Percentiles rank a stretch among this genome's conserved stretches.
Evolutionary conservation across 805 yeast species (phyloP).

Genomic region (Zygosaccharomyces gambellarensis): DNA sequence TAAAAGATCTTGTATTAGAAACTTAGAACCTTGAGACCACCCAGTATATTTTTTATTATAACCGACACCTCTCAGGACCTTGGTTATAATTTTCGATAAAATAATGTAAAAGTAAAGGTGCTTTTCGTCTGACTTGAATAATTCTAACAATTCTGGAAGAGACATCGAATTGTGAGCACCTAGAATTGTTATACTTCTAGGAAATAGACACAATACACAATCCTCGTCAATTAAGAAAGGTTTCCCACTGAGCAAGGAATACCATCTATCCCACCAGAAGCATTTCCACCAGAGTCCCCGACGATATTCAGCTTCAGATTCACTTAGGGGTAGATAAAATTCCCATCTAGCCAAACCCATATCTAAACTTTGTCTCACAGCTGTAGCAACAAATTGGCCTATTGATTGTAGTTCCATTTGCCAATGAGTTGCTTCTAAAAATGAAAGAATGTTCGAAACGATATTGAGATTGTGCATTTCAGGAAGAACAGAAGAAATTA

Average conservation of each 20-base stretch:
- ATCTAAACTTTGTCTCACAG: slow-evolving; percentile 6
- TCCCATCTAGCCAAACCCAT: slow-evolving; percentile 19
- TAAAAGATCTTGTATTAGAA: neutral
- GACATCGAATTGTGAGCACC: slow-evolving; percentile 17
- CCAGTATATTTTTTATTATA: neutral
- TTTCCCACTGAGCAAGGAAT: slow-evolving; percentile 12
- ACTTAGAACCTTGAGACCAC: neutral
- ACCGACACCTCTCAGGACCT: neutral
- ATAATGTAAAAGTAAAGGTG: neutral
- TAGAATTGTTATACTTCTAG: slow-evolving; percentile 10
- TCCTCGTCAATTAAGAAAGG: slow-evolving; percentile 8
- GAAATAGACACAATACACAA: slow-evolving; percentile 12
- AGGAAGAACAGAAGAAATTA: slow-evolving; percentile 3
- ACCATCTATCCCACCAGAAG: slow-evolving; percentile 22
- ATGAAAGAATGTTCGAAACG: neutral
- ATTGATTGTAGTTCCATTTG: neutral
- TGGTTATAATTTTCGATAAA: neutral
- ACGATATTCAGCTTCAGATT: slow-evolving; percentile 11
- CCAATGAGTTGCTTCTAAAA: slow-evolving; percentile 5
- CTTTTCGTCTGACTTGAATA: neutral
- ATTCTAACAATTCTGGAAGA: neutral
- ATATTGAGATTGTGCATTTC: slow-evolving; percentile 1
- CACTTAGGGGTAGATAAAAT: slow-evolving; percentile 11
- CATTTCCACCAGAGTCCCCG: slow-evolving; percentile 19
- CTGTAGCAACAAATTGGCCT: slow-evolving; percentile 5